Evolutionary conservation across 2,329 filamentous ascomycete species (phyloP), one percentile per base, ranked within the genome.

Genomic region (Talaromyces marneffei): DNA sequence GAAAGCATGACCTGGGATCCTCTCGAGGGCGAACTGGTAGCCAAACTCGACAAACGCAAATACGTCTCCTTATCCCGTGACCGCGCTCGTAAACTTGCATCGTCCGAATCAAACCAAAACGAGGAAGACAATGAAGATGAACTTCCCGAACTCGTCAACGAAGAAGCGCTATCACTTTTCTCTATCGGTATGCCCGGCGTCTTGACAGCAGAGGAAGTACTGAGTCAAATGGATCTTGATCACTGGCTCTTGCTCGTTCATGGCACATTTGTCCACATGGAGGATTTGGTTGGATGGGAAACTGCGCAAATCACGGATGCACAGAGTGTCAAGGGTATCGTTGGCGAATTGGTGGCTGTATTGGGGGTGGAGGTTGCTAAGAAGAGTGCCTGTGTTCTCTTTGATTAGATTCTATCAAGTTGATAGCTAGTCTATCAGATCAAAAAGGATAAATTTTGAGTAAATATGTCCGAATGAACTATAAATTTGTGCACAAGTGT

Each of bases 261-360:
- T 37, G 72, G 74, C 5, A 69, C 70, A 8, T 71, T 80, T 40
- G 70, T 80, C 18, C 72, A 79, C 42, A 73, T 80, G 71, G 74
- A 79, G 75, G 78, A 80, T 59, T 70, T 81, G 9, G 74, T 77
- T 35, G 73, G 72, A n/a, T 81, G 79, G 79, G 78, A 80, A 59
- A 65, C 65, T 16, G 76, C 75, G 67, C 68, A 74, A 29, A 72
- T 80, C 27, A 70, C 71, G 29, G 71, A 77, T 37, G 73, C 78
- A 2, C 72, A 76, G 53, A 76, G 78, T 0, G 69, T 81, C 57
- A 81, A 80, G 64, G 77, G 78, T 1, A 79, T 80, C 39, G 67
- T 78, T 31, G 78, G 75, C 7, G 79, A 81, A 62, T 67, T 81
- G 48, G 78, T 78, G 9, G 78, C 79, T 2, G 72, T 69, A 8